phyloP scores from a whole-genome alignment of 2,329 filamentous ascomycete species.

The Colletotrichum orbiculare region DNA sequence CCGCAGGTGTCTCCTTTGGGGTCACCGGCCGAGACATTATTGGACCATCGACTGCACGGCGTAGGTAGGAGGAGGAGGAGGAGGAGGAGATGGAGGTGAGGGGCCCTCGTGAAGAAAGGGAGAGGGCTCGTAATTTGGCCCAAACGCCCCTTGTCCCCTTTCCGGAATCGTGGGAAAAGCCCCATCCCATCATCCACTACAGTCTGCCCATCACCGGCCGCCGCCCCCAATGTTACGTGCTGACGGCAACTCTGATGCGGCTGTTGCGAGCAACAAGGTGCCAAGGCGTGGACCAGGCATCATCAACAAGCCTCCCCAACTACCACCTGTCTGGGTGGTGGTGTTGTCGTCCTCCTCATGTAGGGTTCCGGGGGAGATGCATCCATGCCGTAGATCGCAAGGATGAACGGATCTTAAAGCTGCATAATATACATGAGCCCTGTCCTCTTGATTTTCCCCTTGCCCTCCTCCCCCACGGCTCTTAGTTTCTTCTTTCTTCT shows the following conservation, averaged over 20 bases:
- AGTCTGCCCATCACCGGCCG: background rate
- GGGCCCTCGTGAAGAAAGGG: conserved; percentile 2
- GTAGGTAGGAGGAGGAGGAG: background rate
- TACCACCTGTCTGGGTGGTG: conserved; percentile 6
- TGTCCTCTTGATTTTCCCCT: conserved; percentile 7
- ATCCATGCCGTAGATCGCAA: conserved; percentile 34
- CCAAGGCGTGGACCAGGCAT: too few relatives aligned
- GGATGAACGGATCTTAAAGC: conserved; percentile 26
- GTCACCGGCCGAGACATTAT: conserved; percentile 22
- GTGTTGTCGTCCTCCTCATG: background rate
- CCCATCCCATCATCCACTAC: conserved; percentile 19
- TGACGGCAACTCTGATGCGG: too few relatives aligned
- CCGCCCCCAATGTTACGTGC: too few relatives aligned
- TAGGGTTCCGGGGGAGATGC: background rate
- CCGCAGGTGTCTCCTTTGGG: conserved; percentile 4
- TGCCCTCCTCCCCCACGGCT: conserved; percentile 17
- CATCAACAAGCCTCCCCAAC: background rate
- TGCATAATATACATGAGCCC: conserved; percentile 37
- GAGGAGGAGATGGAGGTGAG: background rate
- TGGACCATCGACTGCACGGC: conserved; percentile 2
- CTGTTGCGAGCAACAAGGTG: too few relatives aligned
- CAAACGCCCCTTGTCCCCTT: conserved; percentile 19
- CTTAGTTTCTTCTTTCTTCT: conserved; percentile 29
- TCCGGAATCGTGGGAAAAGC: conserved; percentile 10
- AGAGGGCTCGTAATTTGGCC: conserved; percentile 17